phyloP scores from a whole-genome alignment of 306 rosid species.

The Vigna trinervia region DNA sequence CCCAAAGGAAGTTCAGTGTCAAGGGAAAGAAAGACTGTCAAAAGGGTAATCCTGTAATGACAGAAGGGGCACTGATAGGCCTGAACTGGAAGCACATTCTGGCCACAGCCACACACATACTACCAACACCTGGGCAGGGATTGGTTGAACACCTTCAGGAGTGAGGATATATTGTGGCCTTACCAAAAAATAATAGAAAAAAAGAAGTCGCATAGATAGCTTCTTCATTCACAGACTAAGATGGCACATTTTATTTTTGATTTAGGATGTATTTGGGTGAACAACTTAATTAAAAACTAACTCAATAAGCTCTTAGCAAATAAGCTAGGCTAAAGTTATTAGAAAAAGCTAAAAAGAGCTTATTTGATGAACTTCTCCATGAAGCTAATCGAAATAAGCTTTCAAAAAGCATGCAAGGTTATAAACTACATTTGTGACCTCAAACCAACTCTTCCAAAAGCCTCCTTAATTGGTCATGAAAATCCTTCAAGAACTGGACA shows the following conservation, averaged over 20 bases:
- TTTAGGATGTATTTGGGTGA: not conserved
- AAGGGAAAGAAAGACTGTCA: not conserved
- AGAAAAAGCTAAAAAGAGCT: not conserved
- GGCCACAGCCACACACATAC: constrained; percentile 6
- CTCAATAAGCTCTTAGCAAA: not conserved
- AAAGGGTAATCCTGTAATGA: constrained; percentile 29
- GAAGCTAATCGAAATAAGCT: not conserved
- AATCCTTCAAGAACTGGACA: constrained; percentile 19
- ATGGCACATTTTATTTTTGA: constrained; percentile 26
- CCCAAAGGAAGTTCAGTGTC: constrained; percentile 31
- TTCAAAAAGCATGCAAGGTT: not conserved
- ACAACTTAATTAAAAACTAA: not conserved
- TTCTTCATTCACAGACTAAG: constrained; percentile 2
- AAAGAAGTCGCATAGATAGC: not conserved
- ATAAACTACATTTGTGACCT: not conserved
- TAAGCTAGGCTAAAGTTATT: not conserved
- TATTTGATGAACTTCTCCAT: not conserved
- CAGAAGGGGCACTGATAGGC: constrained; percentile 18
- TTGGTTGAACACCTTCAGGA: not conserved
- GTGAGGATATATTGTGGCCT: constrained; percentile 1
- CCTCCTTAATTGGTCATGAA: constrained; percentile 21
- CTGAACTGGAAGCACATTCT: constrained; percentile 27
- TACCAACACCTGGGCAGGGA: constrained; percentile 15
- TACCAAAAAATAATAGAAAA: not conserved
- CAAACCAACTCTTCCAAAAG: constrained; percentile 1